Percentiles rank a stretch among this genome's conserved stretches.
Evolutionary conservation across 768 basidiomycete species (phyloP).

Genomic region (Suillus tomentosus): DNA sequence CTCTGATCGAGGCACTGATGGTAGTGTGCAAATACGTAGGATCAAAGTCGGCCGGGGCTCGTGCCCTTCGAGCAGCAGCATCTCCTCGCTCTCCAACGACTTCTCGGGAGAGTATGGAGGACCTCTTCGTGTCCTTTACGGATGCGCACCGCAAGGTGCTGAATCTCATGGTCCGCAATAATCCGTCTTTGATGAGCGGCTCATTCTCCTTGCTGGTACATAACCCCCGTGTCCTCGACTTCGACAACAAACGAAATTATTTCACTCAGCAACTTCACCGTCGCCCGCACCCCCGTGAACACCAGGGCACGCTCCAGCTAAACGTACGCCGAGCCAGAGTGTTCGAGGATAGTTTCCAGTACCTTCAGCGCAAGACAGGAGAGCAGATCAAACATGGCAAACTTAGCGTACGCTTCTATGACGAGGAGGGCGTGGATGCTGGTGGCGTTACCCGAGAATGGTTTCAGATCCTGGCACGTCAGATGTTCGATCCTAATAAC

Average conservation of each 20-base stretch:
- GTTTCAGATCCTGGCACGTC: conserved; percentile 96
- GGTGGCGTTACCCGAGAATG: conserved; percentile 98
- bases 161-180: conserved; percentile 97
- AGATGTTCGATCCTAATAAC: conserved; percentile 99
- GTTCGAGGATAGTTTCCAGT: conserved; percentile 97
- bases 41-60: conserved; percentile 54
- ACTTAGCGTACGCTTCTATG: conserved; percentile 92
- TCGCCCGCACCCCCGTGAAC: conserved; percentile 76
- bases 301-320: conserved; percentile 80
- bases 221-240: conserved; percentile 95
- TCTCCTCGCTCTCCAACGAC: conserved; percentile 72
- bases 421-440: conserved; percentile 98
- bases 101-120: conserved; percentile 79
- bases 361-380: conserved; percentile 85
- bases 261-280: conserved; percentile 91
- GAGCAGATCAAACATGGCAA: conserved; percentile 99
- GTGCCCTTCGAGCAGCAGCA: conserved; percentile 60
- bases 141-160: conserved; percentile 91
- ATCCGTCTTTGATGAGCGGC: conserved; percentile 96
- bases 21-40: conserved; percentile 97
- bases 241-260: conserved; percentile 99
- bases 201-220: conserved; percentile 96
- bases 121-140: conserved; percentile 91
- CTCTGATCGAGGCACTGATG: conserved; percentile 96
- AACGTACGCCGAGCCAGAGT: conserved; percentile 90